Evolutionary conservation across 2,329 filamentous ascomycete genomes (phyloP).

Genomic region (Rugonectria rugulosa): DNA sequence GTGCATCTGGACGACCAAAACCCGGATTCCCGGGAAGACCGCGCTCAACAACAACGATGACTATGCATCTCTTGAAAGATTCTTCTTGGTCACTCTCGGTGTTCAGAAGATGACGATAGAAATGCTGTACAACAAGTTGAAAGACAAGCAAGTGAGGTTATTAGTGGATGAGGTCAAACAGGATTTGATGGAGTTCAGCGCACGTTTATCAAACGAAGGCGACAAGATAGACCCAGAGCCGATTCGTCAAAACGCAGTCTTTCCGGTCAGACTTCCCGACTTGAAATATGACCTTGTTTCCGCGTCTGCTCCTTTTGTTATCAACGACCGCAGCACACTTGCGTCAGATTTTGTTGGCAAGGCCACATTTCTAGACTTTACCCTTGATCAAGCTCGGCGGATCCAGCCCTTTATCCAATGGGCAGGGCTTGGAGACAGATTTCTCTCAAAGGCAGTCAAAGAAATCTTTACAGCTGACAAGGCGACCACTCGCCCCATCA

Average conservation of each 20-base stretch:
- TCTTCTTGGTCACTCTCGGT: constrained; percentile 42
- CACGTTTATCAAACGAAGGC: constrained; percentile 33
- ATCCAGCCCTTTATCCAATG: constrained; percentile 45
- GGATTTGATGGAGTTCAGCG: constrained; percentile 43
- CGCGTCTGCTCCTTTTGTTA: constrained; percentile 39
- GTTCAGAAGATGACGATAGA: constrained; percentile 39
- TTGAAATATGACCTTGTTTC: constrained; percentile 22
- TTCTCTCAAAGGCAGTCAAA: constrained; percentile 43
- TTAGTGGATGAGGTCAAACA: constrained; percentile 39
- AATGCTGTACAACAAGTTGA: constrained; percentile 45
- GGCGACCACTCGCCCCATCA: constrained; percentile 13
- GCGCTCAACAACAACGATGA: constrained; percentile 40
- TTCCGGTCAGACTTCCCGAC: constrained; percentile 36
- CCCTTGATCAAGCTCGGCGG: constrained; percentile 40
- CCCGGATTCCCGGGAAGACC: constrained; percentile 37
- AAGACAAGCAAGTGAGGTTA: constrained; percentile 17
- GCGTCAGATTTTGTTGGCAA: constrained; percentile 35
- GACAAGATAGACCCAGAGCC: constrained; percentile 5
- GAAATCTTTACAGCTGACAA: constrained; percentile 40
- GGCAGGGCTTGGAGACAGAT: constrained; percentile 41
- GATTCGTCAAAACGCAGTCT: constrained; percentile 22
- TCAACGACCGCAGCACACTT: constrained; percentile 44
- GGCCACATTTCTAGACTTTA: constrained; percentile 47
- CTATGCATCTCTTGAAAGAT: constrained; percentile 39
- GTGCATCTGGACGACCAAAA: constrained; percentile 46